Percentiles rank a stretch among this genome's conserved stretches.
Conservation (phyloP, 2,329 filamentous ascomycete genomes). For the Balansia obtecta region DNA sequence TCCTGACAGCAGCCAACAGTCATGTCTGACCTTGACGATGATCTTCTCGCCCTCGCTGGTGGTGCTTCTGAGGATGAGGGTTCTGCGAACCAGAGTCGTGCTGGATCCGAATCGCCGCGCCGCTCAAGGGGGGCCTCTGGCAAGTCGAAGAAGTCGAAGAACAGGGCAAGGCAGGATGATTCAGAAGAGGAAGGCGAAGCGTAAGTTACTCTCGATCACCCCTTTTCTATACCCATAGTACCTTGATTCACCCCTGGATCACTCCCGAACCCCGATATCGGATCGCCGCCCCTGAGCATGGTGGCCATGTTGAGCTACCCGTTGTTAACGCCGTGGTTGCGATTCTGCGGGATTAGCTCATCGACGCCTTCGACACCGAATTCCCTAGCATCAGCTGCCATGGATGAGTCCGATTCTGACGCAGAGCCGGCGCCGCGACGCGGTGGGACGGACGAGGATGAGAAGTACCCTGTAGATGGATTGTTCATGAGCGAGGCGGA, state of each 20-base stretch:
- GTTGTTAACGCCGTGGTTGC: conserved; percentile 5
- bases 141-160: conserved; percentile 34
- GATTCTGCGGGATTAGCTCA: conserved; percentile 37
- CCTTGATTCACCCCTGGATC: not conserved
- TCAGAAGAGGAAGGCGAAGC: conserved; percentile 53
- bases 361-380: conserved; percentile 56
- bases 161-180: conserved; percentile 28
- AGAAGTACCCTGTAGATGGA: conserved; percentile 77
- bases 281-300: not conserved
- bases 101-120: conserved; percentile 41
- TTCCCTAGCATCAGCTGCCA: conserved; percentile 71
- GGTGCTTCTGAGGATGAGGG: conserved; percentile 55
- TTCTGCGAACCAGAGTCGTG: conserved; percentile 39
- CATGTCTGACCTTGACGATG: conserved; percentile 88
- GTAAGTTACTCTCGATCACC: conserved; percentile 17
- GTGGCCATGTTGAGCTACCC: not conserved
- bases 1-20: conserved; percentile 13
- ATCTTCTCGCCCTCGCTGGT: conserved; percentile 84
- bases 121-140: conserved; percentile 20
- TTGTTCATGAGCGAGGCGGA: conserved; percentile 65
- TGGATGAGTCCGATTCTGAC: conserved; percentile 75
- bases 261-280: not conserved
- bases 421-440: conserved; percentile 26
- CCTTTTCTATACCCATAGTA: too few relatives aligned
- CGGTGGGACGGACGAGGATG: conserved; percentile 40